Percentiles rank a stretch among this genome's conserved stretches.
Conservation (phyloP, 139 green algal genomes). For the Pedinophyceae sp. region DNA sequence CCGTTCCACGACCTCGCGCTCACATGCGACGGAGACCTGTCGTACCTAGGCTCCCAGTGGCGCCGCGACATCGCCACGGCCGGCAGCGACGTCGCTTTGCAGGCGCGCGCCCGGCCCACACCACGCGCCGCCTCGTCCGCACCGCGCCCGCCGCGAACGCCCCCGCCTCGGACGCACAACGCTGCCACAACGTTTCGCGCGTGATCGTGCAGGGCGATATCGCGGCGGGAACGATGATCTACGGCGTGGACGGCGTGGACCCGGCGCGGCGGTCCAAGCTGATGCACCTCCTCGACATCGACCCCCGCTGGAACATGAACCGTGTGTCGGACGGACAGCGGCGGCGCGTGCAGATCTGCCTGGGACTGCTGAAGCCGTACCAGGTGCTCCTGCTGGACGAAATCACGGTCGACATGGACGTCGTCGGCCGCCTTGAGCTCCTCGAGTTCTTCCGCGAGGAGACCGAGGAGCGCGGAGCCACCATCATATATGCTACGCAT, state of each 20-base stretch:
- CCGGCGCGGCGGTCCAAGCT: conserved; percentile 43
- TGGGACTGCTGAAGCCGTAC: conserved; percentile 89
- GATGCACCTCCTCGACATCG: conserved; percentile 82
- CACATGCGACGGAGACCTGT: conserved; percentile 48
- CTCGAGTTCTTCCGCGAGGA: conserved; percentile 79
- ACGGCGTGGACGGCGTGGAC: conserved; percentile 61
- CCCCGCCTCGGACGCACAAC: background rate
- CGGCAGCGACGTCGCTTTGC: conserved; percentile 58
- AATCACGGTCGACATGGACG: conserved; percentile 97
- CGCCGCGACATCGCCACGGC: conserved; percentile 81
- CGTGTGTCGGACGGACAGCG: conserved; percentile 88
- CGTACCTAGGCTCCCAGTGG: conserved; percentile 75
- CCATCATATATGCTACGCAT: conserved; percentile 92
- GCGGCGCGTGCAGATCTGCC: conserved; percentile 84
- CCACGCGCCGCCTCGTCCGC: too few species aligned
- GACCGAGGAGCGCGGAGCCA: conserved; percentile 53
- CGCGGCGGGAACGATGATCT: conserved; percentile 63
- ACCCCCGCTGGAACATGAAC: conserved; percentile 84
- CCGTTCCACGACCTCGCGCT: conserved; percentile 86
- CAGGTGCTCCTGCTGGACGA: conserved; percentile 92
- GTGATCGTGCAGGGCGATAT: conserved; percentile 76
- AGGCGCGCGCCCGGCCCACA: too few species aligned
- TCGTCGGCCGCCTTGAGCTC: conserved; percentile 80
- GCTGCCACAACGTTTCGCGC: background rate
- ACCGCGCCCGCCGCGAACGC: too few species aligned